Percentiles rank a stretch among this genome's conserved stretches.
These are phyloP conservation scores for Eutypella sp. DNA, from an alignment of 2,329 filamentous ascomycete species.

Conservation along the genomic window DNA sequence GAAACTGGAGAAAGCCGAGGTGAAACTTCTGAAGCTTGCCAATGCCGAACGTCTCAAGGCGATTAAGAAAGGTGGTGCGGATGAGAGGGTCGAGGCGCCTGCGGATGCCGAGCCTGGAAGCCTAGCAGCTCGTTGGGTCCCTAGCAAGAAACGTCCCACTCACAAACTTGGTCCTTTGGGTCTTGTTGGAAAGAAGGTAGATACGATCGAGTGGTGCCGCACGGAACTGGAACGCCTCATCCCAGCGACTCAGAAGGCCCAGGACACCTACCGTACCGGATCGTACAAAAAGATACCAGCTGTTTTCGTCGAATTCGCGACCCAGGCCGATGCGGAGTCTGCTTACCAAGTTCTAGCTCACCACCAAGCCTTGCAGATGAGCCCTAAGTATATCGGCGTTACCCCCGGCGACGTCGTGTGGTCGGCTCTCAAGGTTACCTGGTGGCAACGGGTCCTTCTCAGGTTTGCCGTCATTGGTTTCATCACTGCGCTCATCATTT, in stretches of 20 bases:
- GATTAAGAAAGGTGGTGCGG: constrained; percentile 53
- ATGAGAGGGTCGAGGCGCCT: constrained; percentile 42
- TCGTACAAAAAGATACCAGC: constrained; percentile 64
- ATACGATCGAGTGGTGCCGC: constrained; percentile 89
- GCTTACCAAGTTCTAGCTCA: constrained; percentile 85
- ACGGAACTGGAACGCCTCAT: constrained; percentile 70
- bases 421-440: constrained; percentile 75
- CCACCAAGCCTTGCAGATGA: constrained; percentile 82
- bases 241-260: constrained; percentile 63
- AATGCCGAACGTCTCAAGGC: constrained; percentile 67
- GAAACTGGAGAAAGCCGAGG: constrained; percentile 81
- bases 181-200: constrained; percentile 79
- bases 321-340: constrained; percentile 76
- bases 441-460: constrained; percentile 79
- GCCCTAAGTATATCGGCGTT: constrained; percentile 78
- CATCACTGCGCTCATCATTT: constrained; percentile 73
- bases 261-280: constrained; percentile 61
- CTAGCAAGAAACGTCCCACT: constrained; percentile 67
- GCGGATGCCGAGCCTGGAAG: constrained; percentile 63
- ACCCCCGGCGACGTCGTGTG: constrained; percentile 82
- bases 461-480: constrained; percentile 65
- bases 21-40: constrained; percentile 74
- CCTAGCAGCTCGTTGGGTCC: constrained; percentile 70
- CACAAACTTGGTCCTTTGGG: constrained; percentile 66
- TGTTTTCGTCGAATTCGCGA: constrained; percentile 86